A percentile compares a stretch with the other conserved stretches of the same genome.
Evolutionary conservation across 495 filamentous ascomycete species (phyloP).

Genomic region (Hypoxylon lenormandii): DNA sequence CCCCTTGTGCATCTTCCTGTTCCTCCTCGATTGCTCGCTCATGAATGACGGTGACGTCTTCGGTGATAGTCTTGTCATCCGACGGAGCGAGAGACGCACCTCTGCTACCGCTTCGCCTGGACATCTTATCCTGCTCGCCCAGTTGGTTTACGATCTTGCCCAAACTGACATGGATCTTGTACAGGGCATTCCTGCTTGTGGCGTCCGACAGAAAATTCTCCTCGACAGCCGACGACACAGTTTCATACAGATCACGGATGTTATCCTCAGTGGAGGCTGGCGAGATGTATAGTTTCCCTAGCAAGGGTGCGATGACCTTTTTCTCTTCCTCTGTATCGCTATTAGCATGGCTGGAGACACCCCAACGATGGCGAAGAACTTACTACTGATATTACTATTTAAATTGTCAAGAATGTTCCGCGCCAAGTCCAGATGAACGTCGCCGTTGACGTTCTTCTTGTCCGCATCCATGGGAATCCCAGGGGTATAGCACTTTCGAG

Average conservation of each 20-base stretch:
- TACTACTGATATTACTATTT: constrained; percentile 68
- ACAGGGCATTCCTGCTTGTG: constrained; percentile 77
- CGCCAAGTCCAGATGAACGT: constrained; percentile 77
- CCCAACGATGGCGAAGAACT: constrained; percentile 52
- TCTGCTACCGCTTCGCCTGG: constrained; percentile 55
- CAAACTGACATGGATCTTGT: constrained; percentile 77
- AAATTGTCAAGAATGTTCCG: constrained; percentile 70
- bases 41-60: constrained; percentile 45
- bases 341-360: constrained; percentile 53
- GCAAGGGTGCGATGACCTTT: constrained; percentile 79
- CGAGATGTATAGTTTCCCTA: constrained; percentile 85
- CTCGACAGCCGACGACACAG: constrained; percentile 76
- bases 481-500: constrained; percentile 81
- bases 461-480: constrained; percentile 70
- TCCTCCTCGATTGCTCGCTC: constrained; percentile 56
- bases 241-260: constrained; percentile 63
- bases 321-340: constrained; percentile 77
- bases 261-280: constrained; percentile 64
- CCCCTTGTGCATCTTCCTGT: constrained; percentile 50
- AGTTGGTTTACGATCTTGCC: constrained; percentile 72
- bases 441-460: constrained; percentile 70
- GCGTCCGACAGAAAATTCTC: constrained; percentile 76
- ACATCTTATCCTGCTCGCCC: constrained; percentile 54
- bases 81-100: constrained; percentile 46
- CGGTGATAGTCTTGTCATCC: constrained; percentile 46